A percentile compares a stretch with the other conserved stretches of the same genome.
Conservation (phyloP, 75 land plant genomes). For the Pinus albicaulis region DNA sequence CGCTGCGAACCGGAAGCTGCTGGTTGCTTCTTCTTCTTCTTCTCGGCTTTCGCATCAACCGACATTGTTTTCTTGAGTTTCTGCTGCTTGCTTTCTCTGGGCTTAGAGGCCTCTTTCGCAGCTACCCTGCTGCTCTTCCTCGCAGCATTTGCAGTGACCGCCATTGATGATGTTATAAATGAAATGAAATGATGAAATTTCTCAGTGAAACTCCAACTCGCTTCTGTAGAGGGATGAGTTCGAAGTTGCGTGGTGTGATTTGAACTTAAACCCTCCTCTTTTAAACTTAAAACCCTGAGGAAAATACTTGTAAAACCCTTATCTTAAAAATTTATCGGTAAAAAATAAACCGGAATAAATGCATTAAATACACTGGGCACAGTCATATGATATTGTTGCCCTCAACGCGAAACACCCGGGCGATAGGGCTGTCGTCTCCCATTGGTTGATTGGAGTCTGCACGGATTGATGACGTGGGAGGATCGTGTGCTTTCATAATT, state of each 20-base stretch:
- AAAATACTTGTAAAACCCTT: not conserved
- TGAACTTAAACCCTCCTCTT: too few relatives aligned
- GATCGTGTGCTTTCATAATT: not conserved
- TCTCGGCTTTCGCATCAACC: not conserved
- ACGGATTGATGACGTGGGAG: not conserved
- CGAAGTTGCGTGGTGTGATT: not conserved
- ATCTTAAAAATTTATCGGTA: not conserved
- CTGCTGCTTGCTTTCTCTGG: not conserved
- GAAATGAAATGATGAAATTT: too few relatives aligned
- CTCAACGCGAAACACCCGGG: not conserved
- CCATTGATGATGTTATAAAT: not conserved
- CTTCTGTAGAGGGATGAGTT: not conserved
- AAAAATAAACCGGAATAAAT: too few relatives aligned
- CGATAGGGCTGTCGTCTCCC: not conserved
- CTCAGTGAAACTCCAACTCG: not conserved
- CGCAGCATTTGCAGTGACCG: not conserved
- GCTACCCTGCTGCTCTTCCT: not conserved
- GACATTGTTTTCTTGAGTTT: not conserved
- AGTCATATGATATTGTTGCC: too few relatives aligned
- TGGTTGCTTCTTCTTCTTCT: slow-evolving; percentile 7
- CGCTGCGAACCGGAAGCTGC: not conserved
- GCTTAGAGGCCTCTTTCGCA: not conserved
- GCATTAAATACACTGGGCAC: too few relatives aligned
- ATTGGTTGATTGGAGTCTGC: not conserved
- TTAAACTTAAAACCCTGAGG: not conserved